Evolutionary conservation across 768 basidiomycete species (phyloP), one percentile per base, ranked within the genome.

Genomic region (Leccinum longicurvipes): DNA sequence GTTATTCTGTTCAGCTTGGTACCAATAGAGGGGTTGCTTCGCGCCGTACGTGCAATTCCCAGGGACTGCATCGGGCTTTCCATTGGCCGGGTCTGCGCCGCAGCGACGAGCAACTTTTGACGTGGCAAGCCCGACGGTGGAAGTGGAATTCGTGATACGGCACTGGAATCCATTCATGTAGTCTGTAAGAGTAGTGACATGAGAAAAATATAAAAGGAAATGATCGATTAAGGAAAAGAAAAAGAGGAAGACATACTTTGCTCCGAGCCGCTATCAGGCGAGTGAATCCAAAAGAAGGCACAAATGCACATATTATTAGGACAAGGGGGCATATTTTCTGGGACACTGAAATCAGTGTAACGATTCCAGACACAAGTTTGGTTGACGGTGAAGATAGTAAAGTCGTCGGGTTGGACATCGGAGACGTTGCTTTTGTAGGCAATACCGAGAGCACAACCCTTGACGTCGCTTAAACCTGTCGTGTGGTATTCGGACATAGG

Each of bases 131-230:
- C 79, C 66, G 3, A 79, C 77, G 27, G 61, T 76, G 3, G 83
- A 83, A 0, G 78, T 81, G 3, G 82, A 74, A 29, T 73, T 72
- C 0, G 81, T 82, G 49, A 88, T 66, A 54, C 81, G 79, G 71
- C 88, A 89, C 56, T 79, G 79, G 77, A 88, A 89, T 4, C 83
- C 85, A 51, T 83, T 89, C 86, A 88, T 88, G 68, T 87, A 89
- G 63, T 82, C 83, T 84, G 56, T 2, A 28, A 19, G 39, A 19
- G 17, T 17, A 36, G 17, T 11, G 36, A 39, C n/a, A 39, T 39
- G 1, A 39, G 19, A n/a, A 36, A 41, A 19, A 41, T 11, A 41
- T 4, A 11, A 27, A 34, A 6, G 7, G 9, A n/a, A 42, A 51
- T 55, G 8, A 62, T 51, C 51, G n/a, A 10, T 10, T 0, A 23